A percentile compares a stretch with the other conserved stretches of the same genome.
Conservation (phyloP, 495 filamentous ascomycete species). For the Xylaria acuta region DNA sequence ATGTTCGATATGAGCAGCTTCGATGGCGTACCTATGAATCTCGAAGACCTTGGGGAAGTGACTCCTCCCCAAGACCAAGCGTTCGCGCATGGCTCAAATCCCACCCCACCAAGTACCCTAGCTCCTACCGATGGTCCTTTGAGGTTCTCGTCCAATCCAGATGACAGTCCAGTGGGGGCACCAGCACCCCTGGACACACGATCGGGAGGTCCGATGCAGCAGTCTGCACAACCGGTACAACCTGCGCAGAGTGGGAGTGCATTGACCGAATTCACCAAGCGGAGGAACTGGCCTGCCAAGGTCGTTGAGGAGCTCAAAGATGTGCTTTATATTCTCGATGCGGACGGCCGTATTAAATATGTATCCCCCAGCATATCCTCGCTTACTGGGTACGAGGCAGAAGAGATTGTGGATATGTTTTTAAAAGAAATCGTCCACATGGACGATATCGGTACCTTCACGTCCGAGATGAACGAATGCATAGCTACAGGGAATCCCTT, state of each 20-base stretch:
- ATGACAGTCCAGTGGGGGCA: constrained; percentile 51
- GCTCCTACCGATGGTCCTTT: constrained; percentile 33
- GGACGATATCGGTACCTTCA: constrained; percentile 85
- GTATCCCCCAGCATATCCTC: constrained; percentile 77
- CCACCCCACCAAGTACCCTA: constrained; percentile 33
- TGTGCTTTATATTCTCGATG: constrained; percentile 83
- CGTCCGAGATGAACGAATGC: constrained; percentile 88
- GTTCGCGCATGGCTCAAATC: constrained; percentile 31
- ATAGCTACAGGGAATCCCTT: constrained; percentile 81
- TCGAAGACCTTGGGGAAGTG: constrained; percentile 38
- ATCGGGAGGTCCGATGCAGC: constrained; percentile 26
- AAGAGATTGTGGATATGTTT: constrained; percentile 74
- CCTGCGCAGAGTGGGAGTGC: constrained; percentile 63
- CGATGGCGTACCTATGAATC: constrained; percentile 48
- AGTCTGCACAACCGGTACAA: constrained; percentile 46
- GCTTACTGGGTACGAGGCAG: constrained; percentile 77
- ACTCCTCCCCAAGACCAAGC: constrained; percentile 29
- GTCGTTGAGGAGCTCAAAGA: constrained; percentile 91
- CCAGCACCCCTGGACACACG: constrained; percentile 32
- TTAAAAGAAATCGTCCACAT: constrained; percentile 83
- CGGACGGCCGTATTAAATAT: constrained; percentile 82
- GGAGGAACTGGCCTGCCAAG: constrained; percentile 87
- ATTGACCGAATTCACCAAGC: constrained; percentile 81
- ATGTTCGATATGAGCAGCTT: constrained; percentile 47
- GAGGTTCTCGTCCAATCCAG: constrained; percentile 35